Conservation (phyloP, 441 rosid genomes). For the Erodium moschatum region DNA sequence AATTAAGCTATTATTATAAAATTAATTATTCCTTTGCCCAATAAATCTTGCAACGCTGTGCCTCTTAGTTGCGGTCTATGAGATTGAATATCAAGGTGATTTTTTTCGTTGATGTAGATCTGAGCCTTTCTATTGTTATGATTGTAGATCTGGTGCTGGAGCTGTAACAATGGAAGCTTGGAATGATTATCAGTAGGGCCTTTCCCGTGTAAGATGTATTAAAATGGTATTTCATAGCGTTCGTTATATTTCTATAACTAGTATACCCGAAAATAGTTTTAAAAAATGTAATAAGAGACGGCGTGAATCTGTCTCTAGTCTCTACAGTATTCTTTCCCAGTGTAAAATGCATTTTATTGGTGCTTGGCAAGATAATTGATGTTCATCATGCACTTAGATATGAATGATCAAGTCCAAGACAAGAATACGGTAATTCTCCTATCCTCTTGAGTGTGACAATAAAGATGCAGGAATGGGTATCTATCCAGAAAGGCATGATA, state of each 20-base stretch:
- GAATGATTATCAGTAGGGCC: conserved; percentile 18
- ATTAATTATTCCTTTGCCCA: too few species aligned
- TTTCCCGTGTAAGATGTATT: conserved; percentile 23
- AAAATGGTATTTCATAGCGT: conserved; percentile 23
- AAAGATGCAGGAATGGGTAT: background rate
- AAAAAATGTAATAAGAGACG: too few species aligned
- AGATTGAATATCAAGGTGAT: background rate
- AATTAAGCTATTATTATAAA: too few species aligned
- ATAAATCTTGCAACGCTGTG: background rate
- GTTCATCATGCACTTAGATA: background rate
- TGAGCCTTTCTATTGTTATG: conserved; percentile 26
- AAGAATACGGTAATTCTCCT: background rate
- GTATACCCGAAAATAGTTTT: too few species aligned
- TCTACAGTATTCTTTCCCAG: too few species aligned
- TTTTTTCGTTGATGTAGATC: conserved; percentile 15
- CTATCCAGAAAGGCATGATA: background rate
- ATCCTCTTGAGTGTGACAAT: background rate
- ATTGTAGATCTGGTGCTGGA: conserved; percentile 82
- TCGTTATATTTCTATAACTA: too few species aligned
- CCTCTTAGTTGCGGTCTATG: background rate
- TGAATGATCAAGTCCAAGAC: background rate
- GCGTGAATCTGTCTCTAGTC: too few species aligned
- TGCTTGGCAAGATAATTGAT: background rate
- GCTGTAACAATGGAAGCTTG: conserved; percentile 42
- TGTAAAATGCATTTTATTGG: too few species aligned